A percentile compares a stretch with the other conserved stretches of the same genome.
These are phyloP conservation scores for Xerocomellus amylosporus DNA, from an alignment of 768 basidiomycete species.

Conservation along the genomic window DNA sequence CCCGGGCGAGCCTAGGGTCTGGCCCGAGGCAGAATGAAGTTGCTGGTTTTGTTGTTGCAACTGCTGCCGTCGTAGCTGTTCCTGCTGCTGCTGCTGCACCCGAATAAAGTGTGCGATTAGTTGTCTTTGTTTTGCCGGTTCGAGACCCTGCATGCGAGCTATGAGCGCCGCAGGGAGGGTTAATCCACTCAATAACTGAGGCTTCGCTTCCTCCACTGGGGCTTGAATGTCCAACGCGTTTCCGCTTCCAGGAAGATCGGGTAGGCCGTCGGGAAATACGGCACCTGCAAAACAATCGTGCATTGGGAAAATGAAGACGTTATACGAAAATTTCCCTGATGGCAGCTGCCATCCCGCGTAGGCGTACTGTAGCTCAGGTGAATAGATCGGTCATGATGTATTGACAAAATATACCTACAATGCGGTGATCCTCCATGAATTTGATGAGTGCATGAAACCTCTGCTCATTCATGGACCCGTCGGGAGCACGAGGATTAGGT, in stretches of 20 bases:
- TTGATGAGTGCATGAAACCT: constrained; percentile 42
- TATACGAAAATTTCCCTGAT: constrained; percentile 41
- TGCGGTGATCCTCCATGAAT: constrained; percentile 41
- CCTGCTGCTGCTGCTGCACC: constrained; percentile 18
- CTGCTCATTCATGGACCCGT: constrained; percentile 41
- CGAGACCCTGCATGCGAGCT: constrained; percentile 24
- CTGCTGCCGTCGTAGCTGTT: constrained; percentile 29
- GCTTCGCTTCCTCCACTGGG: constrained; percentile 4
- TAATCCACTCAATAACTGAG: not conserved
- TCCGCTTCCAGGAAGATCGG: constrained; percentile 34
- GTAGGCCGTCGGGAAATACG: constrained; percentile 54
- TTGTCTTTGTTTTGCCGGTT: constrained; percentile 22
- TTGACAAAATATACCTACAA: constrained; percentile 39
- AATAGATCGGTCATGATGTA: not conserved
- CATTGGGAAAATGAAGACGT: constrained; percentile 48
- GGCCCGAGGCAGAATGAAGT: constrained; percentile 9
- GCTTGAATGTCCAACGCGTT: constrained; percentile 14
- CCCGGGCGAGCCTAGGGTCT: constrained; percentile 17
- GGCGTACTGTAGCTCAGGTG: constrained; percentile 41
- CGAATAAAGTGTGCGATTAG: constrained; percentile 14
- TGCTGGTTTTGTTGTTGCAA: constrained; percentile 21
- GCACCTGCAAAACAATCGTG: constrained; percentile 40
- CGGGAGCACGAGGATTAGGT: constrained; percentile 30
- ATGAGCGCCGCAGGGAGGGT: constrained; percentile 11
- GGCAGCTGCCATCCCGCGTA: constrained; percentile 49